A percentile compares a stretch with the other conserved stretches of the same genome.
phyloP scores from a whole-genome alignment of 345 rosid species.

The Arabidopsis arenosa region DNA sequence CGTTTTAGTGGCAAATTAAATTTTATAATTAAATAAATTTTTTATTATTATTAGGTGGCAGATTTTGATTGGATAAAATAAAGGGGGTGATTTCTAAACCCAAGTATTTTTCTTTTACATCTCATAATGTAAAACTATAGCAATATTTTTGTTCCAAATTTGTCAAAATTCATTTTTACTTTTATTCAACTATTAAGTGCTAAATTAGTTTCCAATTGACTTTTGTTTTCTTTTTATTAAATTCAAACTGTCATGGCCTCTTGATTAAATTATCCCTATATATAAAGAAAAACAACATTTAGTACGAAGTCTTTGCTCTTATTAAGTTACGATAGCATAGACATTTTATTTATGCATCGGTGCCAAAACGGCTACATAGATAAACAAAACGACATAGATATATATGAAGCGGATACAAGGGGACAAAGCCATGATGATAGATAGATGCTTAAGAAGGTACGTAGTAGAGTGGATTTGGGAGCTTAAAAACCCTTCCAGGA shows the following conservation, averaged over 20 bases:
- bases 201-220: not conserved
- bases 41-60: no score
- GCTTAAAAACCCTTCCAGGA: constrained; percentile 56
- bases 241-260: not conserved
- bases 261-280: not conserved
- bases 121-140: not conserved
- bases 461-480: constrained; percentile 66
- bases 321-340: not conserved
- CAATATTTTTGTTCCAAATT: not conserved
- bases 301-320: not conserved
- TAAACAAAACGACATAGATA: not conserved
- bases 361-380: not conserved
- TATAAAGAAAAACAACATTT: not conserved
- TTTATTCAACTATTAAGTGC: not conserved
- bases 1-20: no score
- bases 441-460: not conserved
- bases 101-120: no score
- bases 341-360: not conserved
- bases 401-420: not conserved
- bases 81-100: no score
- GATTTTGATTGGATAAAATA: no score
- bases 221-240: not conserved
- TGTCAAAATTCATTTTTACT: not conserved
- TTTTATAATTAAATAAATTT: no score
- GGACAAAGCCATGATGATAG: not conserved